Percentiles rank a stretch among this genome's conserved stretches.
Conservation (phyloP, 257 asterid species). For the Lithospermum erythrorhizon region DNA sequence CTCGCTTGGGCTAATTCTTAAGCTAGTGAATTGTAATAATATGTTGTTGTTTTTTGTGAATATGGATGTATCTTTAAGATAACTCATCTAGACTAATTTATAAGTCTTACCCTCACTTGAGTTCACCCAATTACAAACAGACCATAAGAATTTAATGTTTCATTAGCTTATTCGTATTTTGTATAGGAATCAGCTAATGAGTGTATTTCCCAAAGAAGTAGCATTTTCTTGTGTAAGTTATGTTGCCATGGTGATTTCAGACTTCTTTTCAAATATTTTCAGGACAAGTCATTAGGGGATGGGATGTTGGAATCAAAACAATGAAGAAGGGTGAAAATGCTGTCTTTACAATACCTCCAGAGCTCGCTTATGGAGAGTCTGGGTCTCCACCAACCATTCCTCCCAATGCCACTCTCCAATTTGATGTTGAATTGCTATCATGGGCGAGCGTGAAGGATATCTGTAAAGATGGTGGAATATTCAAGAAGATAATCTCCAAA, state of each 20-base stretch:
- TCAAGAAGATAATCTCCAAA: slow-evolving; percentile 33
- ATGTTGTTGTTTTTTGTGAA: no score
- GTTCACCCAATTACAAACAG: no score
- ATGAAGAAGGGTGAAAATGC: slow-evolving; percentile 65
- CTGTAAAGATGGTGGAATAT: slow-evolving; percentile 56
- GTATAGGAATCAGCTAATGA: no score
- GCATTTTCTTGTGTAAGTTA: background rate
- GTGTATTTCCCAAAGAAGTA: no score
- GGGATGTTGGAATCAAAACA: slow-evolving; percentile 52
- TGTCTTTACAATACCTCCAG: slow-evolving; percentile 43
- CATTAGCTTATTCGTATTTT: no score
- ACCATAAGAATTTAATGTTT: no score
- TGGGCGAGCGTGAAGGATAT: slow-evolving; percentile 60
- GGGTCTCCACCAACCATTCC: slow-evolving; percentile 62
- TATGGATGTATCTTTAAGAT: no score
- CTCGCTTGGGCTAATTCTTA: no score
- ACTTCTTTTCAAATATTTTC: background rate
- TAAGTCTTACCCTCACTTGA: no score
- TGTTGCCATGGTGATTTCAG: background rate
- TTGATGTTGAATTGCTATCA: slow-evolving; percentile 49
- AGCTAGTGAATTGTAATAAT: no score
- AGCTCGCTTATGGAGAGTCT: slow-evolving; percentile 45
- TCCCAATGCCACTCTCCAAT: slow-evolving; percentile 42
- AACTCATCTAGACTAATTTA: no score
- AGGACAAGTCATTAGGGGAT: slow-evolving; percentile 56